Evolutionary conservation across 495 filamentous ascomycete species (phyloP), one percentile per base, ranked within the genome.

Genomic region (Trichoderma virens): DNA sequence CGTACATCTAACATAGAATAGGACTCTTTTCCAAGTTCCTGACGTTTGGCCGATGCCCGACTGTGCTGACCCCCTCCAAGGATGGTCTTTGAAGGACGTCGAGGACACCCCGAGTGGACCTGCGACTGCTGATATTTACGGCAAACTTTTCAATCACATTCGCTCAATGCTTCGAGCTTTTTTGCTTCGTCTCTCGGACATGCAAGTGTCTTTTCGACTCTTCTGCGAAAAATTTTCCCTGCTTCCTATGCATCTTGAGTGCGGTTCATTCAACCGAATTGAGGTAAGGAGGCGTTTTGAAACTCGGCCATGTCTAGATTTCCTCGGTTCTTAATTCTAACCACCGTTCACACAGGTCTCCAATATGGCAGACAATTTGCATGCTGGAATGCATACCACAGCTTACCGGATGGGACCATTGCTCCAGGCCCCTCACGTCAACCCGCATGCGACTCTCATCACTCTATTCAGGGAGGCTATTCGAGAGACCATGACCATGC

Each of bases 401-500:
- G 8, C 34, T 8, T 5, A 7, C 5, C 8, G 13, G n/a, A 34
- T 71, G 30, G 28, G 23, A 1, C 72, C 73, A 3, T 63, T 74
- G 6, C 67, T 75, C 27, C 68, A 67, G 60, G 5, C 14, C 1
- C 71, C 68, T 0, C 7, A 27, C 2, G 11, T 27, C 2, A 75
- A 74, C 28, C 65, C 61, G 5, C 67, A 75, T 59, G 72, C 71
- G 11, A 73, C 70, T 5, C 62, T 74, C 34, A 72, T 74, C 20
- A 70, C 67, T 20, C 43, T 73, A 0, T 75, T 73, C 41, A 65
- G 70, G 28, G 68, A 73, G 47, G 73, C 68, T 13, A 65, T 70
- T n/a, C 43, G 70, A 70, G 67, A 80, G 2, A 20, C 14, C 0
- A 34, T 61, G 8, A 61, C 27, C 5, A 5, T 34, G 25, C 5